Base-by-base conservation (phyloP, 768 basidiomycete genomes). In the Albatrellus ellisii region DNA sequence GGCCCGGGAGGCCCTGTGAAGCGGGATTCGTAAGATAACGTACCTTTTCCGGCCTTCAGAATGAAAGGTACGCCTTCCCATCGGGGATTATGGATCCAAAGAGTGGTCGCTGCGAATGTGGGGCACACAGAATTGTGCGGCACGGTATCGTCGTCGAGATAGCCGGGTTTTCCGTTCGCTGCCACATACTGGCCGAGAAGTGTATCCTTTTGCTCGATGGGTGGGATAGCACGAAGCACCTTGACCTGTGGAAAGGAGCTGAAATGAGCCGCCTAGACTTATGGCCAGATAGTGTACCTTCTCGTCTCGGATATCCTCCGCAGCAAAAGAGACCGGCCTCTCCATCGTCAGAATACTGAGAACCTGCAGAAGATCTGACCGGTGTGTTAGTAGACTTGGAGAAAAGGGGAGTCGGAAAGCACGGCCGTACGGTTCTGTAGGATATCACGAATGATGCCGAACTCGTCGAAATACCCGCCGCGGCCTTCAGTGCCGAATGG, bases 61-160 rank as follows among this genome's bases (percentile, higher is more conserved):
- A 98, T 90, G 67, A 98, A 99, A 0, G 94, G 95, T 4, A 99
- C 94, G 44, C 94, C 94, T 60, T 98, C 94, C 94, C 94, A 99
- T 46, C 95, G 70, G 1, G 88, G 90, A 59, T 90, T 95, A 64
- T 95, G 72, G 60, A 99, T 88, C 77, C 77, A 84, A 18, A 98
- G 69, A 10, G 83, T 84, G 38, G 79, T 77, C 6, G 89, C 89
- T 36, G 94, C 92, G 55, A 79, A 99, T 4, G 94, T 99, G 6
- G 95, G 94, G 64, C 91, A 95, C 32, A 77, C 73, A 18, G 92
- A 97, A 56, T 76, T 75, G 57, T 74, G 89, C 27, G 94, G 94
- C 20, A 98, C 94, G 2, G 89, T 97, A 22, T 83, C 77, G 58
- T 99, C 94, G 49, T 99, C 94, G 45, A 95, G 77, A 61, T 99